phyloP scores from a whole-genome alignment of 257 asterid genomes.

The Solanum sitiens region DNA sequence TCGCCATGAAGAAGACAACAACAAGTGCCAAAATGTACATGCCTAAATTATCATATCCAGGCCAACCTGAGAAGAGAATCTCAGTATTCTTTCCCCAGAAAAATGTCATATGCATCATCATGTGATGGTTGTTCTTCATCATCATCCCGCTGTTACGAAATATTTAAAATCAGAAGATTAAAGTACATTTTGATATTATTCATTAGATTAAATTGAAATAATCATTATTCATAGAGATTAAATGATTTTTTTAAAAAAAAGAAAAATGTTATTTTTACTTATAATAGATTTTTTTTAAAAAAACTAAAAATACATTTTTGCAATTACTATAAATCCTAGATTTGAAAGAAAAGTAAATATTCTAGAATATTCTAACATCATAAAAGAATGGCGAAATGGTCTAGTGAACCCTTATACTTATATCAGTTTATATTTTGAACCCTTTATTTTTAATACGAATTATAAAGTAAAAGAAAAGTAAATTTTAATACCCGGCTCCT shows the following conservation, averaged over 20 bases:
- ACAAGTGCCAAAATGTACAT: slow-evolving; percentile 51
- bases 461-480: background rate
- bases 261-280: background rate
- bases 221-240: background rate
- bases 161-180: accelerated
- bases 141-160: background rate
- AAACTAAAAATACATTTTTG: no score
- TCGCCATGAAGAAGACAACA: slow-evolving; percentile 30
- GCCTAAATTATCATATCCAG: slow-evolving; percentile 45
- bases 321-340: background rate
- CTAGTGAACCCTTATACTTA: no score
- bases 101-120: slow-evolving; percentile 97
- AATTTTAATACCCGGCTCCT: background rate
- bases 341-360: background rate
- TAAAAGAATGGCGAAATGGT: background rate
- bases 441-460: background rate
- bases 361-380: background rate
- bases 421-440: no score
- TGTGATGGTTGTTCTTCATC: slow-evolving; percentile 20
- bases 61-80: slow-evolving; percentile 68
- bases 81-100: slow-evolving; percentile 79
- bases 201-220: background rate
- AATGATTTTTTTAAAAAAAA: background rate
- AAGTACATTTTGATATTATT: accelerated
- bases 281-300: background rate